Evolutionary conservation across 139 green algal genomes (phyloP), one percentile per base, ranked within the genome.

Genomic region (Coccomyxa sp.): DNA sequence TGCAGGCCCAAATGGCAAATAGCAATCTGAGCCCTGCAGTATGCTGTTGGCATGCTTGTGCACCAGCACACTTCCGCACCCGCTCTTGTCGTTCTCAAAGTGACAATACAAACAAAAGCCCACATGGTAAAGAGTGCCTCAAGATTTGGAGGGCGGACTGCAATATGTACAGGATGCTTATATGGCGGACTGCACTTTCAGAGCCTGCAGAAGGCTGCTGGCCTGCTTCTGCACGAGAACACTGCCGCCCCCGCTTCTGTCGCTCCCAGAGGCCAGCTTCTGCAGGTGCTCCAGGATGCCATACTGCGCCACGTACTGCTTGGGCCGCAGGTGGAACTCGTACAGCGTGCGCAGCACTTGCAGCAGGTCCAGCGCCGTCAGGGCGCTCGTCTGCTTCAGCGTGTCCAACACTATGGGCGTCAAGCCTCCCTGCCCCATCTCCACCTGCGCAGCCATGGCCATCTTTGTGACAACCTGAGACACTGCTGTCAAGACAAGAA

Each of bases 1-100:
- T n/a, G n/a, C n/a, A n/a, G 2, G 50, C 50, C 38, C 44, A 95
- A 0, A 95, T 76, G n/a, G 93, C 83, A 44, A 86, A 70, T 76
- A 93, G 94, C 39, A 94, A 84, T 22, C 89, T 81, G 78, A 96
- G 95, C 9, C 91, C 3, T 89, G 82, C 37, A 95, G 85, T 77
- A 96, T 85, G 29, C 86, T 84, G 39, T 93, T 88, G 22, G 90
- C 91, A 76, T 92, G 75, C 64, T 80, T 85, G 69, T 50, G 75
- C 0, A 91, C 85, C 38, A 91, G 64, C 39, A 87, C 87, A 81
- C 85, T 72, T 44, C 78, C 77, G 38, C 7, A 35, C 55, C 71
- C 68, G 71, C 78, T 70, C 50, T 54, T 18, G 75, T 39, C 31
- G 40, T 29, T 9, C 69, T 50, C 54, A 35, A 70, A 74, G 8